A percentile compares a stretch with the other conserved stretches of the same genome.
Conservation (phyloP, 192 early-diverging fungal genomes). For the Oehlia diaphana region DNA sequence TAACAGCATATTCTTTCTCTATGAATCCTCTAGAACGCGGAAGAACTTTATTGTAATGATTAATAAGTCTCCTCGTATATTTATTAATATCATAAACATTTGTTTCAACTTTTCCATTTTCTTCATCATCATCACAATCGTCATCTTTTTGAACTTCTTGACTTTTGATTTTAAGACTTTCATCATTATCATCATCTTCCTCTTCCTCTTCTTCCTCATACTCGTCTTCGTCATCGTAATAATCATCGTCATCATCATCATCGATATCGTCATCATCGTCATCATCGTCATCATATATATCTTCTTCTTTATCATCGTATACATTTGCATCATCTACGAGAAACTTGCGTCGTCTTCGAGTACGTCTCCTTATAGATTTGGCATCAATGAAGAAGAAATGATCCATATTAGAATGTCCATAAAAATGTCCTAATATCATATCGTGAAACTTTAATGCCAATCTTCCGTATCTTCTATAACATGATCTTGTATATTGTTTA, state of each 20-base stretch:
- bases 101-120: neutral
- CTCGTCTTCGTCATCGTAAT: no score
- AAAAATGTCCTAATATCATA: slow-evolving; percentile 66
- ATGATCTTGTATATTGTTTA: slow-evolving; percentile 44
- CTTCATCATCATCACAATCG: slow-evolving; percentile 22
- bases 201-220: neutral
- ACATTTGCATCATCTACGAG: neutral
- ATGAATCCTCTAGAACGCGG: neutral
- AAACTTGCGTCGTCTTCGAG: neutral
- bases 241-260: neutral
- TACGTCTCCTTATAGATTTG: neutral
- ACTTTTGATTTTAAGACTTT: slow-evolving; percentile 17
- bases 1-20: slow-evolving; percentile 25
- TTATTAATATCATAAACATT: neutral
- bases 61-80: slow-evolving; percentile 33
- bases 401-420: slow-evolving; percentile 77
- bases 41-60: slow-evolving; percentile 36
- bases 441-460: slow-evolving; percentile 48
- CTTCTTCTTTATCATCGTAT: slow-evolving; percentile 2
- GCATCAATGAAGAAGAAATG: slow-evolving; percentile 60
- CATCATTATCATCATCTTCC: slow-evolving; percentile 23
- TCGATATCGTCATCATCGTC: slow-evolving; percentile 15
- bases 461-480: slow-evolving; percentile 43
- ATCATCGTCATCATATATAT: neutral
- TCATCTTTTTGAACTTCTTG: slow-evolving; percentile 30